Percentiles rank a stretch among this genome's conserved stretches.
These are phyloP conservation scores for Kluyveromyces starmeri DNA, from an alignment of 805 yeast genomes.

Conservation along the genomic window DNA sequence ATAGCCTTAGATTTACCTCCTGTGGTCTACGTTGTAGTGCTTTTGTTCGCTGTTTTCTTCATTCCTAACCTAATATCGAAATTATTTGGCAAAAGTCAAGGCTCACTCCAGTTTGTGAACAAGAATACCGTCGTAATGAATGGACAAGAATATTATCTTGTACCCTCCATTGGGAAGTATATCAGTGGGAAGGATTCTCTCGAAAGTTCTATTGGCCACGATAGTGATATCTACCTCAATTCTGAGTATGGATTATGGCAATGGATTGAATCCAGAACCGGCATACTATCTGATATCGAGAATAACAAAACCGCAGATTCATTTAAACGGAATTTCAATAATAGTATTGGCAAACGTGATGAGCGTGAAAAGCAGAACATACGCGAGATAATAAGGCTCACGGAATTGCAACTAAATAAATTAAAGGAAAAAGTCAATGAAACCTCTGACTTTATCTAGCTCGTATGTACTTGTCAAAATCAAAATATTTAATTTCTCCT, in stretches of 20 bases:
- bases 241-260: constrained; percentile 62
- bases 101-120: constrained; percentile 10
- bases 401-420: constrained; percentile 21
- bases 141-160: constrained; percentile 31
- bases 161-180: constrained; percentile 34
- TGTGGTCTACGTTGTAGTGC: background rate
- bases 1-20: background rate
- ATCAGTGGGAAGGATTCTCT: constrained; percentile 21
- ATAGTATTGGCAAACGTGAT: background rate
- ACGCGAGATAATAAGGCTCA: constrained; percentile 20
- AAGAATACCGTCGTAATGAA: constrained; percentile 27
- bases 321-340: background rate
- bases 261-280: constrained; percentile 50
- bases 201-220: constrained; percentile 9
- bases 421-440: constrained; percentile 11
- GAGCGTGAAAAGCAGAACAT: constrained; percentile 18
- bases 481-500: too few species aligned
- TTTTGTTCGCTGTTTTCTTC: constrained; percentile 8
- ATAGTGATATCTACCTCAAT: constrained; percentile 26
- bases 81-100: constrained; percentile 5
- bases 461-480: too few species aligned
- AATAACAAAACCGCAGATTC: constrained; percentile 3
- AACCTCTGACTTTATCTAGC: background rate
- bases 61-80: constrained; percentile 8
- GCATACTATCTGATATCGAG: constrained; percentile 7